A percentile compares a stretch with the other conserved stretches of the same genome.
These are phyloP conservation scores for Microglena sp. DNA, from an alignment of 139 green algal species.

Conservation along the genomic window DNA sequence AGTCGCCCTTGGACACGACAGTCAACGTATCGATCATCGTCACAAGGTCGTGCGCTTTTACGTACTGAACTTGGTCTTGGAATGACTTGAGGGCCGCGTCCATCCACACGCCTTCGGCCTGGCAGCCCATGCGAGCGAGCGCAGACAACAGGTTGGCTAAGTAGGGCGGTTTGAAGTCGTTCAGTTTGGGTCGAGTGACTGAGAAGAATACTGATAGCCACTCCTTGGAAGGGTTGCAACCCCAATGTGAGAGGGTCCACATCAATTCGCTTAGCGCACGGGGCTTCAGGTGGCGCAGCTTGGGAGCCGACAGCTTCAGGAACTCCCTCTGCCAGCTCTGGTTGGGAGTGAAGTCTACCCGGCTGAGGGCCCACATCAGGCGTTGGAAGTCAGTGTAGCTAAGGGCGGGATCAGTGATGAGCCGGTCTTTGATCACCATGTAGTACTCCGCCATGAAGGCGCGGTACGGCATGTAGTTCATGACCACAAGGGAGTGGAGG, in stretches of 20 bases:
- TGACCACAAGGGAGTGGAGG: conserved; percentile 20
- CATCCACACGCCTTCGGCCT: too few species aligned
- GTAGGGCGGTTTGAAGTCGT: background rate
- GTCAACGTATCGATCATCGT: conserved; percentile 8
- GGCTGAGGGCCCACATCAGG: conserved; percentile 26
- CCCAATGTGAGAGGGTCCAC: conserved; percentile 2
- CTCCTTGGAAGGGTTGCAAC: conserved; percentile 1
- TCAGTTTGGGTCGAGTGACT: background rate
- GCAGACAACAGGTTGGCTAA: too few species aligned
- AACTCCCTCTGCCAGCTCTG: conserved; percentile 13
- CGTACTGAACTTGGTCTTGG: background rate
- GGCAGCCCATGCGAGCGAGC: too few species aligned
- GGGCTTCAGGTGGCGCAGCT: conserved; percentile 21
- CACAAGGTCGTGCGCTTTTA: conserved; percentile 8
- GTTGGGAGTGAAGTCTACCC: conserved; percentile 26
- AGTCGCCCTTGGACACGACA: background rate
- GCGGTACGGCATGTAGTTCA: conserved; percentile 13
- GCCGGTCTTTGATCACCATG: conserved; percentile 8
- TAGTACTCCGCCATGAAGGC: conserved; percentile 28
- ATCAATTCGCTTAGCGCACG: background rate
- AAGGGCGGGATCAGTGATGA: conserved; percentile 9
- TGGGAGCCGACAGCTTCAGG: conserved; percentile 5
- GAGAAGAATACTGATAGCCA: conserved; percentile 11
- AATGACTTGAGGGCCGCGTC: too few species aligned
- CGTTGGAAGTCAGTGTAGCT: conserved; percentile 21